Base-by-base conservation (phyloP, 805 yeast genomes). In the Metschnikowia corniflorae region DNA sequence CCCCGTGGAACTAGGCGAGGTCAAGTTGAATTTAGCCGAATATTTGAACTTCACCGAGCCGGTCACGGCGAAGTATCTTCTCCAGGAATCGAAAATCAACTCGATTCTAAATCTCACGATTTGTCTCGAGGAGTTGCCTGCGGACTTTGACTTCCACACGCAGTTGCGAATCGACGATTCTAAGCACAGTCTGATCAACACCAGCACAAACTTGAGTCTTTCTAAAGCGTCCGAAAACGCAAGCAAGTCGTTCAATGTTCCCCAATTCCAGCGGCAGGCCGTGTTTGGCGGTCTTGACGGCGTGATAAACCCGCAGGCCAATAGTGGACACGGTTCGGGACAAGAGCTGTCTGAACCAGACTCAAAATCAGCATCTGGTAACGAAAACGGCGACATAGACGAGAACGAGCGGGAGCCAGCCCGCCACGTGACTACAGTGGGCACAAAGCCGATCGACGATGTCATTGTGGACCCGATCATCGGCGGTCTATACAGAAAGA, bases 71-170 rank as follows among this genome's bases (percentile, higher is more conserved):
- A 68, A 85, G 43, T 87, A 83, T 49, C 61, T 91, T 29, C 65
- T 91, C 24, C 81, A 81, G 50, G 74, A 86, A 18, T 82, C 95
- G 2, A 86, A 86, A 47, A 78, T 91, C 14, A 91, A 91, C 57
- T 81, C 94, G 2, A 82, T 86, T n/a, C 58, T 83, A 26, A 80
- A 73, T 42, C 43, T 86, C 27, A 70, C 80, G 2, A 63, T 85
- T n/a, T 65, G 67, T 5, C 58, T 84, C 47, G 68, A 65, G 27
- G 71, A 67, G 40, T 55, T 66, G 15, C 63, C 72, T 3, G 39
- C 60, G 4, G 53, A 63, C 40, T 52, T 50, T 27, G 71, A 66
- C 27, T 68, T 68, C 53, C 71, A 64, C 43, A 68, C 73, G 2
- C 70, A 58, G 37, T 53, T 68, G 24, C 65, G 59, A 28, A 57